These are phyloP conservation scores for Areca catechu DNA, from an alignment of 176 grass and related monocot genomes.

Conservation along the genomic window DNA sequence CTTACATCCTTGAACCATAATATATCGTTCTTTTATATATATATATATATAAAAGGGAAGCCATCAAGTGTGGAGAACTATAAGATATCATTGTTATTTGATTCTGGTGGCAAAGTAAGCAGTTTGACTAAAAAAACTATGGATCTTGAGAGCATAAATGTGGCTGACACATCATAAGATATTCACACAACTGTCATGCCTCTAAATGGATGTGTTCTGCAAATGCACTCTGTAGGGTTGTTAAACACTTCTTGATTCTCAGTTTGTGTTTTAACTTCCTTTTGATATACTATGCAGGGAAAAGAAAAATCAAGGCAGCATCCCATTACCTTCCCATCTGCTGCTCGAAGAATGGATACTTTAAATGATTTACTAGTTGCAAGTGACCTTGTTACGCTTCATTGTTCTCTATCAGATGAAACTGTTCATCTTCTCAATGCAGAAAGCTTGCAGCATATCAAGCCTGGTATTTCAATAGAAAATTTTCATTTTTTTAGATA, in stretches of 20 bases:
- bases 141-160: no score
- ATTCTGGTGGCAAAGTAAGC: no score
- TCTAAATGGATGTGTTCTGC: no score
- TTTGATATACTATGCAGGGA: conserved; percentile 20
- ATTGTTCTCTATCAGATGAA: conserved; percentile 78
- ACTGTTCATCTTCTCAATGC: conserved; percentile 81
- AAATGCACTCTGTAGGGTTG: no score
- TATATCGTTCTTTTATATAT: no score
- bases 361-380: conserved; percentile 86
- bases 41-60: no score
- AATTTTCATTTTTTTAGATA: not conserved
- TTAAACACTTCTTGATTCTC: not conserved
- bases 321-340: conserved; percentile 73
- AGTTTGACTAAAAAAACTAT: no score
- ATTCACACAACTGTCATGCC: no score
- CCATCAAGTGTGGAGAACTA: no score
- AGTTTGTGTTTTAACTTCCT: not conserved
- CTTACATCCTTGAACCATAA: no score
- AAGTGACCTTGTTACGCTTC: conserved; percentile 90
- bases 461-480: conserved; percentile 44
- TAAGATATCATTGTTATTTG: no score
- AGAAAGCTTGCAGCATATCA: conserved; percentile 76
- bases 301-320: conserved; percentile 49
- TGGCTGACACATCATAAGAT: no score
- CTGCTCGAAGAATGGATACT: conserved; percentile 94